Evolutionary conservation across 2,329 filamentous ascomycete genomes (phyloP).

Genomic region (Fusarium aywerte): DNA sequence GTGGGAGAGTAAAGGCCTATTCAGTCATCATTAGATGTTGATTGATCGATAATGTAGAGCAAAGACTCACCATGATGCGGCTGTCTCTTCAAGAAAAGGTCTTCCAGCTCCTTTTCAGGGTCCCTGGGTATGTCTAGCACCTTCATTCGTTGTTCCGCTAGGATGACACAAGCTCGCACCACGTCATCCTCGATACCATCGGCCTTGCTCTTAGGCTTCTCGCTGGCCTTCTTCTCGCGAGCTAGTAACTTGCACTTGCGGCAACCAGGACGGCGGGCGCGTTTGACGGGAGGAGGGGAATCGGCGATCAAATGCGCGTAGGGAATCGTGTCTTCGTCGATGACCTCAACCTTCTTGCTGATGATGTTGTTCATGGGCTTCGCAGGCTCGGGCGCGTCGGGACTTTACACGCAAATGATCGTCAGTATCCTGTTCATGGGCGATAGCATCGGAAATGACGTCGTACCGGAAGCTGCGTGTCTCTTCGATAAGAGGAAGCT

Average conservation of each 20-base stretch:
- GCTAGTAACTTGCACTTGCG: not conserved
- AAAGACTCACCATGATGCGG: not conserved
- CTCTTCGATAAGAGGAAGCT: not conserved
- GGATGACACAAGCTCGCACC: not conserved
- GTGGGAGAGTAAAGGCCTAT: not conserved
- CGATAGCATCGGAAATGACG: not conserved
- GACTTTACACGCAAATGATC: not conserved
- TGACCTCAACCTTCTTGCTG: not conserved
- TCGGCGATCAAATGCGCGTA: not conserved
- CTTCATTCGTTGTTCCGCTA: not conserved
- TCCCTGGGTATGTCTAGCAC: no score
- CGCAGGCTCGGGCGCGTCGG: no score
- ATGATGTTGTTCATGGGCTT: no score
- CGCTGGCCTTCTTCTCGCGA: not conserved
- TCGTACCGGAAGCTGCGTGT: not conserved
- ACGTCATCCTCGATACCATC: not conserved
- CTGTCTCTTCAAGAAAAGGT: not conserved
- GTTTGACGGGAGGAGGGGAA: not conserved
- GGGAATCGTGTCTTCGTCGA: not conserved
- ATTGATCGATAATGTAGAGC: rapidly evolving
- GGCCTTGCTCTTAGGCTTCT: not conserved
- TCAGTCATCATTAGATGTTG: not conserved
- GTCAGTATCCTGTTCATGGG: not conserved
- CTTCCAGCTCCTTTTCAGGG: not conserved
- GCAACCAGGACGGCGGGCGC: not conserved